Conservation (phyloP, 2,329 filamentous ascomycete genomes). For the Hymenoscyphus fraxineus region DNA sequence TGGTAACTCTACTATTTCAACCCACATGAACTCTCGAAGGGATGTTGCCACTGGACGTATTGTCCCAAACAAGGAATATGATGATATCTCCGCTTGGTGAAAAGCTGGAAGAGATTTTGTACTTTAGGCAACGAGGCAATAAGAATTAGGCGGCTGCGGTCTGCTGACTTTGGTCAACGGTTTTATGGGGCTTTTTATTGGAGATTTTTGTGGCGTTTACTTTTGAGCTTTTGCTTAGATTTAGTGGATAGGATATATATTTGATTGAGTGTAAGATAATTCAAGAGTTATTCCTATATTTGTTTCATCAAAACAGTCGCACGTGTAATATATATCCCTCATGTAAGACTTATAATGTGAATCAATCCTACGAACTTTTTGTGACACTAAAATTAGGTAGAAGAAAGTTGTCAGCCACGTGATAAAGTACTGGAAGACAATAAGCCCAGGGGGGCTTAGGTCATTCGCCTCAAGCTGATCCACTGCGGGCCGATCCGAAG, state of each 20-base stretch:
- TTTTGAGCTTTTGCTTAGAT: not conserved
- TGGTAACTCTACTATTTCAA: not conserved
- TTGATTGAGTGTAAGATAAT: not conserved
- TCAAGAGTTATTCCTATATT: not conserved
- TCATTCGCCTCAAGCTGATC: no score
- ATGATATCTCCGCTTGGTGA: not conserved
- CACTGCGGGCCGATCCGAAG: no score
- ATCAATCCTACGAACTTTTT: no score
- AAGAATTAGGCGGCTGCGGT: not conserved
- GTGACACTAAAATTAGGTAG: no score
- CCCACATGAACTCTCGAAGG: not conserved
- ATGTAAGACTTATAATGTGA: no score
- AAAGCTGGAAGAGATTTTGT: not conserved
- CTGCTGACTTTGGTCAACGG: not conserved
- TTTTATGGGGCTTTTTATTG: not conserved
- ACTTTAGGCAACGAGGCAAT: not conserved
- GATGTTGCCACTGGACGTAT: slow-evolving; percentile 4
- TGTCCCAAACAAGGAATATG: slow-evolving; percentile 3
- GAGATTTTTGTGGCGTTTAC: not conserved
- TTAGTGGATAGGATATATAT: not conserved
- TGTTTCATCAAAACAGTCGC: no score
- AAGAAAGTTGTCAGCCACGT: no score
- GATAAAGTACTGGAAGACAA: no score
- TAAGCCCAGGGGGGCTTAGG: no score
- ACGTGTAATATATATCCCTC: no score